Conservation (phyloP, 495 filamentous ascomycete species). For the Antarctomyces pellizariae region DNA sequence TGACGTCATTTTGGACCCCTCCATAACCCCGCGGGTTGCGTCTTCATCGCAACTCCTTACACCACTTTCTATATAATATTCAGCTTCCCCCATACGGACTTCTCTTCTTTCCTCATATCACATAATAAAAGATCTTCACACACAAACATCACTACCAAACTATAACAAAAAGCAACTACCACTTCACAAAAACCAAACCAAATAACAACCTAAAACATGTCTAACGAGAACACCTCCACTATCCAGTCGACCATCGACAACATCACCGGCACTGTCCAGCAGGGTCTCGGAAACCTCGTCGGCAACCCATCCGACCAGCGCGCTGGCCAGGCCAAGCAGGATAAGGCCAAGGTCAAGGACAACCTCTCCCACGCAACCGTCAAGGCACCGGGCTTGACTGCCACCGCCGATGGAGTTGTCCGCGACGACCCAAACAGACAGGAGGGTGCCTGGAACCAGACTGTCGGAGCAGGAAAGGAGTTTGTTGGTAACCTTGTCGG, state of each 20-base stretch:
- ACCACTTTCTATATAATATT: too few species aligned
- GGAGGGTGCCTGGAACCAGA: slow-evolving; percentile 66
- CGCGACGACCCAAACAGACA: slow-evolving; percentile 49
- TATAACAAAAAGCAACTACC: too few species aligned
- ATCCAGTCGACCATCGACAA: slow-evolving; percentile 61
- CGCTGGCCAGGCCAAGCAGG: slow-evolving; percentile 32
- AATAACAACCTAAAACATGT: too few species aligned
- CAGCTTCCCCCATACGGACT: too few species aligned
- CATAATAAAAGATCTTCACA: too few species aligned
- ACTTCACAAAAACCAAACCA: too few species aligned
- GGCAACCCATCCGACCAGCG: slow-evolving; percentile 46
- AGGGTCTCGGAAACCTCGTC: slow-evolving; percentile 44
- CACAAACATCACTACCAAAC: too few species aligned
- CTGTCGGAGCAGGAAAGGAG: slow-evolving; percentile 67
- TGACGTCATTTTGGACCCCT: too few species aligned
- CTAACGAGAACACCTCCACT: slow-evolving; percentile 50
- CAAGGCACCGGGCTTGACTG: slow-evolving; percentile 43
- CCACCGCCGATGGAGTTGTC: slow-evolving; percentile 45
- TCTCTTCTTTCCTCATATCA: too few species aligned
- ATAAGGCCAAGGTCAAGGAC: slow-evolving; percentile 36
- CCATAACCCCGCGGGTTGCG: too few species aligned
- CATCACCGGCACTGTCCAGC: slow-evolving; percentile 52
- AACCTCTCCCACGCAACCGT: slow-evolving; percentile 46
- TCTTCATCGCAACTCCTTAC: too few species aligned
- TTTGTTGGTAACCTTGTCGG: slow-evolving; percentile 52